Conservation (phyloP, 2,329 filamentous ascomycete genomes). For the Acarospora socialis region DNA sequence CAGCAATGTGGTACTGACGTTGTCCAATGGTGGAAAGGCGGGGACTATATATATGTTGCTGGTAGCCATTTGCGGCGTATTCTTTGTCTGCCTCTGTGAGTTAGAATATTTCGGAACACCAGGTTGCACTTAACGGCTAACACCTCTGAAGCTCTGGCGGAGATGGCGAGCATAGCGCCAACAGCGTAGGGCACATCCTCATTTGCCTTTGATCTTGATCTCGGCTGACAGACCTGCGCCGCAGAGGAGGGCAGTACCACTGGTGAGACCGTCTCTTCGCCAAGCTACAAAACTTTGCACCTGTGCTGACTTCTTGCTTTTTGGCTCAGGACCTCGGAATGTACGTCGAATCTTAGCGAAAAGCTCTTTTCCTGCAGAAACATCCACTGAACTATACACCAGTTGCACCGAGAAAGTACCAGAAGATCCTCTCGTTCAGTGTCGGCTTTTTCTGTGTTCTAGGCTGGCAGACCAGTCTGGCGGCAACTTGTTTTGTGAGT, state of each 20-base stretch:
- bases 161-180: too few species aligned
- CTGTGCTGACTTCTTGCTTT: constrained; percentile 5
- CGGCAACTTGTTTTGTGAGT: too few species aligned
- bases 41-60: constrained; percentile 11
- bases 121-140: constrained; percentile 5
- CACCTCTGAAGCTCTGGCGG: constrained; percentile 5
- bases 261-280: constrained; percentile 5
- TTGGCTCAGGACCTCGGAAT: constrained; percentile 6
- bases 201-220: constrained; percentile 2
- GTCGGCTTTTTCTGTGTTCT: too few species aligned
- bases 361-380: neutral
- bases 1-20: constrained; percentile 11
- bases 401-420: too few species aligned
- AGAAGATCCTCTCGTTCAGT: too few species aligned
- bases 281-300: constrained; percentile 1
- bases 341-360: constrained; percentile 6
- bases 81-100: too few species aligned
- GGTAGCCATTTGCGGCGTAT: too few species aligned
- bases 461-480: too few species aligned
- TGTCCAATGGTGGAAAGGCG: constrained; percentile 10
- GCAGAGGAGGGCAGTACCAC: too few species aligned
- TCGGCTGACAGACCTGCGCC: constrained; percentile 4
- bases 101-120: too few species aligned
- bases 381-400: constrained; percentile 5
- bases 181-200: constrained; percentile 5